A percentile compares a stretch with the other conserved stretches of the same genome.
These are phyloP conservation scores for Lactifluus hygrophoroides DNA, from an alignment of 768 basidiomycete species.

Conservation along the genomic window DNA sequence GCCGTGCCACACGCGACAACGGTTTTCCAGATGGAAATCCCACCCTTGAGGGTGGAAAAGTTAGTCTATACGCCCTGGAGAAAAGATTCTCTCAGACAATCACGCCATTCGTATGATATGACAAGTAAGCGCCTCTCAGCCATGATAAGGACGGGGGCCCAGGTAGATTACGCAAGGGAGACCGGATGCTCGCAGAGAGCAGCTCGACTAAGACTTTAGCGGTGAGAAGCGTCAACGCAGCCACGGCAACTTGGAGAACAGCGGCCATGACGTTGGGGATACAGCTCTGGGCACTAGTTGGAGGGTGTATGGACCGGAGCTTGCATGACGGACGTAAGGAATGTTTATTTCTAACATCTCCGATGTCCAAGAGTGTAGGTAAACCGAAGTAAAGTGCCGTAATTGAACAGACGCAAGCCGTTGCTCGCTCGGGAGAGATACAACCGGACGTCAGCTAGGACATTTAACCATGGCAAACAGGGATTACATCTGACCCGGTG, in stretches of 20 bases:
- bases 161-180: constrained; percentile 9
- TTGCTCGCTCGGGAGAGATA: background rate
- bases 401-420: background rate
- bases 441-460: background rate
- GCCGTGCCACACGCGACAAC: constrained; percentile 9
- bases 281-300: background rate
- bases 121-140: constrained; percentile 7
- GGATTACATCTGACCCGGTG: too few relatives aligned
- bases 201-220: constrained; percentile 6
- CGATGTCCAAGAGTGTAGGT: background rate
- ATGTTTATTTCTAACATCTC: background rate
- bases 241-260: constrained; percentile 2
- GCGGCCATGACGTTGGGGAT: background rate
- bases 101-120: background rate
- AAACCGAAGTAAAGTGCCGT: background rate
- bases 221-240: constrained; percentile 1
- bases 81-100: background rate
- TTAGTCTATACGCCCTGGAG: constrained; percentile 11
- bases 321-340: too few relatives aligned
- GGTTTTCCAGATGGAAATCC: constrained; percentile 16
- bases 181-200: background rate
- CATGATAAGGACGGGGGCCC: constrained; percentile 14
- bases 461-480: too few relatives aligned
- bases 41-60: constrained; percentile 16
- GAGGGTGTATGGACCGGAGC: too few relatives aligned